Conservation (phyloP, 768 basidiomycete species). For the Boletus bicolor region DNA sequence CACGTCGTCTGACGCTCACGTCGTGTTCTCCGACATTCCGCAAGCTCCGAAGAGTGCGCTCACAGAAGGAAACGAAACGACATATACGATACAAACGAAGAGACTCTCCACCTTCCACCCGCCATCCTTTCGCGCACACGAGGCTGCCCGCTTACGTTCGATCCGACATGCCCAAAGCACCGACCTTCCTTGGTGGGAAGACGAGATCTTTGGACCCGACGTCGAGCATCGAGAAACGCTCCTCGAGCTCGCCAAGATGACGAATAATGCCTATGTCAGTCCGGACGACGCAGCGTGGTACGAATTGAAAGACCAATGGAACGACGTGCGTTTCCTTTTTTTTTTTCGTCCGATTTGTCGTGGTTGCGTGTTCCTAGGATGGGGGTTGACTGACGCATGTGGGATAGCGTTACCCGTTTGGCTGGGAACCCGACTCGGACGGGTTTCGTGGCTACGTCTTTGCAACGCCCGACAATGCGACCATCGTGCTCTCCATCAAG, state of each 20-base stretch:
- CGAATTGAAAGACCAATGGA: slow-evolving; percentile 65
- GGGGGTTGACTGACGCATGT: background rate
- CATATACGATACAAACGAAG: slow-evolving; percentile 40
- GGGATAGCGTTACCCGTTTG: slow-evolving; percentile 59
- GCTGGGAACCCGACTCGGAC: slow-evolving; percentile 87
- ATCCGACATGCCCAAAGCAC: slow-evolving; percentile 45
- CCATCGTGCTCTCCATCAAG: slow-evolving; percentile 86
- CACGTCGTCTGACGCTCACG: slow-evolving; percentile 42
- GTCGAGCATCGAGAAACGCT: slow-evolving; percentile 73
- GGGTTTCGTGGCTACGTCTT: slow-evolving; percentile 93
- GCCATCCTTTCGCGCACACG: slow-evolving; percentile 44
- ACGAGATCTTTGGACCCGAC: slow-evolving; percentile 72
- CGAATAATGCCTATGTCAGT: slow-evolving; percentile 82
- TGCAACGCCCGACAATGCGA: slow-evolving; percentile 76
- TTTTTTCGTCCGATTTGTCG: background rate
- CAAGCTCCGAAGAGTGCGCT: slow-evolving; percentile 9
- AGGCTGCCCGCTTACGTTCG: slow-evolving; percentile 44
- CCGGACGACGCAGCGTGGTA: slow-evolving; percentile 74
- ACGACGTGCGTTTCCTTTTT: slow-evolving; percentile 36
- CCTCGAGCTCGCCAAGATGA: slow-evolving; percentile 88
- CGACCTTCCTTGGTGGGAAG: slow-evolving; percentile 65
- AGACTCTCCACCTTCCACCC: slow-evolving; percentile 41
- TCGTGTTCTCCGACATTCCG: slow-evolving; percentile 54
- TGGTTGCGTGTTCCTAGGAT: too few species aligned
- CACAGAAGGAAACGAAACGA: slow-evolving; percentile 15